Evolutionary conservation across 208 protist genomes (phyloP).

Genomic region (Angomonas deanei): DNA sequence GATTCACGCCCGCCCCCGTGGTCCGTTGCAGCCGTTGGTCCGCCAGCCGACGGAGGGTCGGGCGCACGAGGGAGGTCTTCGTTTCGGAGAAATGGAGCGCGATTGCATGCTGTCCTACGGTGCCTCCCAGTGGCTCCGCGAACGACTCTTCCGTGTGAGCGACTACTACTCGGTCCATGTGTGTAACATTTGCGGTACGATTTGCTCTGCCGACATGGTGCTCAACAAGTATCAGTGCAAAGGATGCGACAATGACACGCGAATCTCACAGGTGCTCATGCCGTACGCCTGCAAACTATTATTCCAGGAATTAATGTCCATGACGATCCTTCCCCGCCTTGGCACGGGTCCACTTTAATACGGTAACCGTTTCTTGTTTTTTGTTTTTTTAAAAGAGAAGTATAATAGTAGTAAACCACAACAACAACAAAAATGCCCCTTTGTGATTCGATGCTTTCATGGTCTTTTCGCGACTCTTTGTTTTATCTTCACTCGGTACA

Average conservation of each 20-base stretch:
- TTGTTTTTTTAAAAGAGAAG: background rate
- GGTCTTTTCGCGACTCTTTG: background rate
- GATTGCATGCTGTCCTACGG: conserved; percentile 99
- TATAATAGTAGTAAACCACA: background rate
- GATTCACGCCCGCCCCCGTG: conserved; percentile 96
- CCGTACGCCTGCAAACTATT: conserved; percentile 99
- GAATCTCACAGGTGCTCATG: conserved; percentile 91
- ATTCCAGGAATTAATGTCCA: conserved; percentile 99
- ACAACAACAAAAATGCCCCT: background rate
- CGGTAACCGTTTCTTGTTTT: conserved; percentile 6
- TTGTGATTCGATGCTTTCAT: too few relatives aligned
- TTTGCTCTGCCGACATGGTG: conserved; percentile 59
- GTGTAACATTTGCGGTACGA: conserved; percentile 90
- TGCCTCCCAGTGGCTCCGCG: conserved; percentile 92
- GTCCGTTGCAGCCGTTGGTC: conserved; percentile 93
- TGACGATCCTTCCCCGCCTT: conserved; percentile 90
- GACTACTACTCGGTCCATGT: conserved; percentile 96
- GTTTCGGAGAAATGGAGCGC: conserved; percentile 99
- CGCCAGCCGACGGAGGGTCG: conserved; percentile 99
- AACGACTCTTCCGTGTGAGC: conserved; percentile 96
- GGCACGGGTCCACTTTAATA: conserved; percentile 31
- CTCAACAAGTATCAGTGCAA: conserved; percentile 80
- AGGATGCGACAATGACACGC: conserved; percentile 94
- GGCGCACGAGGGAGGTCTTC: conserved; percentile 96
- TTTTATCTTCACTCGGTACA: background rate